A percentile compares a stretch with the other conserved stretches of the same genome.
Evolutionary conservation across 768 basidiomycete genomes (phyloP).

Genomic region (Phanerochaete carnosa): DNA sequence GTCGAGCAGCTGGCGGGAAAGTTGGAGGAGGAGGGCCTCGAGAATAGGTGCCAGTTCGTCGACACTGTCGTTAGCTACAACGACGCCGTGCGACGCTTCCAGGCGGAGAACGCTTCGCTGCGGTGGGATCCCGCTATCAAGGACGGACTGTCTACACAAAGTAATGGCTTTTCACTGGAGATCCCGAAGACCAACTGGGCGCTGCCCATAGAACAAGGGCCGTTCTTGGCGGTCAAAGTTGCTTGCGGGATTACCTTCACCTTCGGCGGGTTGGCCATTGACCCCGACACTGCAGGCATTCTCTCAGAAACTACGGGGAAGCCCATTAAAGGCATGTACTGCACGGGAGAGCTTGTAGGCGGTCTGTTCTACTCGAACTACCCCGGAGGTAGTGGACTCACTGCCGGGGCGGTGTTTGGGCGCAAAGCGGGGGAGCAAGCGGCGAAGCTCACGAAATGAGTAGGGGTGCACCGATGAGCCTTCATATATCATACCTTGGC

Average conservation of each 20-base stretch:
- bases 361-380: slow-evolving; percentile 64
- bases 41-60: slow-evolving; percentile 39
- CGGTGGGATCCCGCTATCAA: slow-evolving; percentile 65
- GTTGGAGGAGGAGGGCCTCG: slow-evolving; percentile 44
- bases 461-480: too few relatives aligned
- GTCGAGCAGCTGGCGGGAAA: slow-evolving; percentile 49
- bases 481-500: too few relatives aligned
- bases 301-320: slow-evolving; percentile 37
- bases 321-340: slow-evolving; percentile 54
- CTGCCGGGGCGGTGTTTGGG: slow-evolving; percentile 64
- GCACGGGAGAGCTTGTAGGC: slow-evolving; percentile 68
- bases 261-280: slow-evolving; percentile 64
- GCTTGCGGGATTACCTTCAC: slow-evolving; percentile 72
- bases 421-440: slow-evolving; percentile 50
- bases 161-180: slow-evolving; percentile 30
- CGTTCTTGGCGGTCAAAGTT: slow-evolving; percentile 66
- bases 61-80: slow-evolving; percentile 51
- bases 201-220: slow-evolving; percentile 45
- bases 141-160: slow-evolving; percentile 56
- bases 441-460: slow-evolving; percentile 22
- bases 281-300: slow-evolving; percentile 51
- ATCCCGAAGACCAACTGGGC: slow-evolving; percentile 72
- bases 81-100: slow-evolving; percentile 38
- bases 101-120: slow-evolving; percentile 28
- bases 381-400: slow-evolving; percentile 67